These are phyloP conservation scores for Zymoseptoria pseudotritici DNA, from an alignment of 2,329 filamentous ascomycete species.

Conservation along the genomic window DNA sequence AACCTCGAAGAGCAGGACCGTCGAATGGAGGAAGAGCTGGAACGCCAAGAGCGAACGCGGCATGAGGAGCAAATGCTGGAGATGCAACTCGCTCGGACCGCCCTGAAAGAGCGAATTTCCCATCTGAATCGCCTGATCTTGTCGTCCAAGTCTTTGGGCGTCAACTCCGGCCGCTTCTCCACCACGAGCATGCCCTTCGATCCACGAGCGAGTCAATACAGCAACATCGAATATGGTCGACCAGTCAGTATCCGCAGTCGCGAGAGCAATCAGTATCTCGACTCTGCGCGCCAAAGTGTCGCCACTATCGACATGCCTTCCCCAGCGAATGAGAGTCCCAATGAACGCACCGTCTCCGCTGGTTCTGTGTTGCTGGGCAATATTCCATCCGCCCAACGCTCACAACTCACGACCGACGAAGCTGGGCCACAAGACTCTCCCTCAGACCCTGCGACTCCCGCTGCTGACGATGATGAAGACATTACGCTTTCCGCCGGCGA, in stretches of 20 bases:
- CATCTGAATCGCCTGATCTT: conserved; percentile 92
- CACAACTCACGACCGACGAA: conserved; percentile 27
- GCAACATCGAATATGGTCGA: conserved; percentile 27
- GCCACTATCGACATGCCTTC: conserved; percentile 27
- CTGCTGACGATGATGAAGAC: conserved; percentile 38
- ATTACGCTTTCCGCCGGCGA: conserved; percentile 49
- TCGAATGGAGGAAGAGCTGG: conserved; percentile 56
- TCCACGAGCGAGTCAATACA: conserved; percentile 29
- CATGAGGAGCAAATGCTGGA: conserved; percentile 98
- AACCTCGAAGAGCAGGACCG: conserved; percentile 61
- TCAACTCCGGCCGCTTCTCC: conserved; percentile 68
- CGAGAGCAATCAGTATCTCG: conserved; percentile 15
- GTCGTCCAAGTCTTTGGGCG: conserved; percentile 90
- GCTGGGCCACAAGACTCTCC: background rate
- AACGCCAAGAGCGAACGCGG: conserved; percentile 61
- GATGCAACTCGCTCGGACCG: conserved; percentile 94
- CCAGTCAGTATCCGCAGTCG: conserved; percentile 27
- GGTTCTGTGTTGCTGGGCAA: conserved; percentile 26
- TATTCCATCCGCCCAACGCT: conserved; percentile 23
- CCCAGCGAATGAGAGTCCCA: conserved; percentile 15
- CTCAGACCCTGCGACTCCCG: conserved; percentile 20
- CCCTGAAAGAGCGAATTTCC: conserved; percentile 93
- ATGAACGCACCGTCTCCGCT: conserved; percentile 23
- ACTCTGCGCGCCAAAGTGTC: conserved; percentile 18
- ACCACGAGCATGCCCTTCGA: conserved; percentile 37